These are phyloP conservation scores for Chenopodium quinoa DNA, from an alignment of 148 eudicot genomes.

Conservation along the genomic window DNA sequence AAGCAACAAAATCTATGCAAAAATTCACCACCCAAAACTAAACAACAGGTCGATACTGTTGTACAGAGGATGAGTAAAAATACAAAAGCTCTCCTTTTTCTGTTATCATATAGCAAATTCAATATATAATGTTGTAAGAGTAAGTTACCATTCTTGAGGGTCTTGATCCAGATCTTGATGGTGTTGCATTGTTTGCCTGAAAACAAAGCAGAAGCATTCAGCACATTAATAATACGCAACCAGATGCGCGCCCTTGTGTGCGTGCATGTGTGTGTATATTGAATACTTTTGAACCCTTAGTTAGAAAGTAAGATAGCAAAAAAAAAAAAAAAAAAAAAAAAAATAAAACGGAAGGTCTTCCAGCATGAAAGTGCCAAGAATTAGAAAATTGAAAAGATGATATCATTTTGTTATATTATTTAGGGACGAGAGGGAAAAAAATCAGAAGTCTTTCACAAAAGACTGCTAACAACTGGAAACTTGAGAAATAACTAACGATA, in stretches of 20 bases:
- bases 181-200: constrained; percentile 61
- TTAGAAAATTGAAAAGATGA: too few relatives aligned
- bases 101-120: background rate
- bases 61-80: background rate
- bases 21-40: background rate
- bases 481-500: background rate
- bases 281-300: too few relatives aligned
- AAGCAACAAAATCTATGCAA: background rate
- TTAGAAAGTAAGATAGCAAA: background rate
- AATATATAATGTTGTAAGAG: background rate
- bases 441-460: background rate
- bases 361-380: background rate
- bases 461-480: background rate
- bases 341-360: background rate
- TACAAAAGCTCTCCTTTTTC: background rate
- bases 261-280: background rate
- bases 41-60: background rate
- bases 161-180: constrained; percentile 76
- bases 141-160: constrained; percentile 74
- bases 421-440: background rate
- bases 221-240: background rate
- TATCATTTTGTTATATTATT: too few relatives aligned
- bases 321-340: too few relatives aligned
- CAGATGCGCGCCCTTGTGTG: background rate
- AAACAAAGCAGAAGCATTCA: constrained; percentile 22